These are phyloP conservation scores for Brassica rapa DNA, from an alignment of 345 rosid genomes.

Conservation along the genomic window DNA sequence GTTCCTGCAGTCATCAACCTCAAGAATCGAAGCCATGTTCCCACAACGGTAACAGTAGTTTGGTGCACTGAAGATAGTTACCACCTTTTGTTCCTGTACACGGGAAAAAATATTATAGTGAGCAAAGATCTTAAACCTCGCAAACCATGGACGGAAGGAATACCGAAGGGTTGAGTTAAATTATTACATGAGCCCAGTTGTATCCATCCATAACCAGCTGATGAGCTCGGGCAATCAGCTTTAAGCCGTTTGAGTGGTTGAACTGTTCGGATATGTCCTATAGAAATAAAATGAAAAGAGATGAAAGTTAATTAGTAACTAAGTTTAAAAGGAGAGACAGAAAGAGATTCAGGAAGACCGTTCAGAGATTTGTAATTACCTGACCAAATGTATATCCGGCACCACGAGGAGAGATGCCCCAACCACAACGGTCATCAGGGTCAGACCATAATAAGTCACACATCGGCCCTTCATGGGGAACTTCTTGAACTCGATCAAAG, in stretches of 20 bases:
- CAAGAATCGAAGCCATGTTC: too few relatives aligned
- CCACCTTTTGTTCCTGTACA: constrained; percentile 51
- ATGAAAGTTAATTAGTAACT: constrained; percentile 8
- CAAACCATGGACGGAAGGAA: neutral
- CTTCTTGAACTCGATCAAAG: too few relatives aligned
- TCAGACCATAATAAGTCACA: too few relatives aligned
- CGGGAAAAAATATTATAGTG: constrained; percentile 1
- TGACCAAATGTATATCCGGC: too few relatives aligned
- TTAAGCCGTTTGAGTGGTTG: constrained; percentile 15
- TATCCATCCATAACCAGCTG: constrained; percentile 97
- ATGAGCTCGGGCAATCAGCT: constrained; percentile 92
- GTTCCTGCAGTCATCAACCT: too few relatives aligned
- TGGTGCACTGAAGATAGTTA: too few relatives aligned
- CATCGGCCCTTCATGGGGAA: too few relatives aligned
- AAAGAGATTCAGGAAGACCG: constrained; percentile 1
- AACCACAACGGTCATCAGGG: too few relatives aligned
- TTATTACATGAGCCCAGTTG: constrained; percentile 94
- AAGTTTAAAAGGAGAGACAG: neutral
- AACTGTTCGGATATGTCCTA: constrained; percentile 49
- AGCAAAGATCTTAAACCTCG: neutral
- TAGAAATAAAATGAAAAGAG: constrained; percentile 11
- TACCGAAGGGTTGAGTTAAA: constrained; percentile 10
- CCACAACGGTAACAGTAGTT: too few relatives aligned
- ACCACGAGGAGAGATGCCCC: too few relatives aligned
- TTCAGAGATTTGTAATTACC: constrained; percentile 10